phyloP scores from a whole-genome alignment of 2,329 filamentous ascomycete genomes.

The Penicillium sp. region DNA sequence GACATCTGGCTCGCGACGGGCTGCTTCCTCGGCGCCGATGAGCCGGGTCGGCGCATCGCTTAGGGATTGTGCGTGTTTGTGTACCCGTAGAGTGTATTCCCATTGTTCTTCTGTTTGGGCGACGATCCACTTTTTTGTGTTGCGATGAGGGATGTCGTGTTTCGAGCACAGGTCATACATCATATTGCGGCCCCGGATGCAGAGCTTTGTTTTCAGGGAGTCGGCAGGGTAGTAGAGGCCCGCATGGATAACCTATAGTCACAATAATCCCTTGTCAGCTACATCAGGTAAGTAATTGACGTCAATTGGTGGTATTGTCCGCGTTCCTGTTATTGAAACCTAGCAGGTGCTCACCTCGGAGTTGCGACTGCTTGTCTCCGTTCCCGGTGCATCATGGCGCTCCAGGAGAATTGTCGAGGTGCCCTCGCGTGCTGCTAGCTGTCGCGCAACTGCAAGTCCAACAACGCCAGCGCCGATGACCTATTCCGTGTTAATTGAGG shows the following conservation, averaged over 20 bases:
- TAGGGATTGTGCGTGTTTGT: conserved; percentile 54
- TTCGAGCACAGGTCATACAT: conserved; percentile 75
- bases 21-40: conserved; percentile 63
- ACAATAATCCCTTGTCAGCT: neutral
- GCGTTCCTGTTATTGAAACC: neutral
- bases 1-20: conserved; percentile 70
- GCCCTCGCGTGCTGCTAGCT: conserved; percentile 62
- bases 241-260: conserved; percentile 77
- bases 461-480: conserved; percentile 72
- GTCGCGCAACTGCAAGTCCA: conserved; percentile 75
- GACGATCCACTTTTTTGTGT: conserved; percentile 91
- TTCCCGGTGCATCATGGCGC: conserved; percentile 72
- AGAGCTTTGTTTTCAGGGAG: conserved; percentile 80
- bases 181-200: conserved; percentile 71
- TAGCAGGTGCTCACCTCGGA: conserved; percentile 61
- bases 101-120: conserved; percentile 75
- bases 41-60: conserved; percentile 69
- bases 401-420: conserved; percentile 77
- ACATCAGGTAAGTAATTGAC: neutral
- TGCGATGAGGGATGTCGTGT: conserved; percentile 67
- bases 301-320: neutral
- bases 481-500: conserved; percentile 29
- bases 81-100: conserved; percentile 54
- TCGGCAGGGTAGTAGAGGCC: conserved; percentile 82
- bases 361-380: conserved; percentile 86